Percentiles rank a stretch among this genome's conserved stretches.
Conservation (phyloP, 345 rosid genomes). For the Populus davidiana region DNA sequence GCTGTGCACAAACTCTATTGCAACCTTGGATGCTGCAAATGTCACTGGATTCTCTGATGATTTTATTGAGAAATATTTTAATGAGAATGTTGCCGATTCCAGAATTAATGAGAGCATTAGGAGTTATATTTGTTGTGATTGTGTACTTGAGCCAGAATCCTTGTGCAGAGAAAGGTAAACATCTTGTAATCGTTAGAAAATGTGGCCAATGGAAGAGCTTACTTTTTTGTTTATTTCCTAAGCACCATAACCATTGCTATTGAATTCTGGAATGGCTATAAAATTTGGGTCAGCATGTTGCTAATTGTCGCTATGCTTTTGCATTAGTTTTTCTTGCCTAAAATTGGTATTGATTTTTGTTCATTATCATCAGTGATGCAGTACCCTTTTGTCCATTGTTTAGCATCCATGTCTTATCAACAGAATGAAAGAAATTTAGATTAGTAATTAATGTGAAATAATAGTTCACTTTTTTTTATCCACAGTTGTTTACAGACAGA, state of each 20-base stretch:
- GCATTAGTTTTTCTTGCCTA: background rate
- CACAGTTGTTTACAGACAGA: background rate
- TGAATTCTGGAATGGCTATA: background rate
- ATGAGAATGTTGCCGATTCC: slow-evolving; percentile 52
- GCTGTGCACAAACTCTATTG: slow-evolving; percentile 1
- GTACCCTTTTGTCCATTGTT: background rate
- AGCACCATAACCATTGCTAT: background rate
- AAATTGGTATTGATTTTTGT: background rate
- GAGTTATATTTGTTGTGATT: slow-evolving; percentile 55
- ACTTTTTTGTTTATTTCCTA: background rate
- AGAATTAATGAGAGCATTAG: slow-evolving; percentile 57
- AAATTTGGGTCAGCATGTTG: background rate
- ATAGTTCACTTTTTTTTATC: background rate
- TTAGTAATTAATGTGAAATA: background rate
- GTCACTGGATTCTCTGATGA: slow-evolving; percentile 36
- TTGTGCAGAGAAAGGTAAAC: slow-evolving; percentile 53
- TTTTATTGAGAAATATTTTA: slow-evolving; percentile 61
- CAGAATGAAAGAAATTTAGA: background rate
- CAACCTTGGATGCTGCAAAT: slow-evolving; percentile 13
- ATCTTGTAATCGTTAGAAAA: background rate
- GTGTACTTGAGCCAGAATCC: slow-evolving; percentile 63
- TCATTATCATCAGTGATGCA: background rate
- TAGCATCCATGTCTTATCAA: background rate
- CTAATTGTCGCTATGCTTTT: background rate
- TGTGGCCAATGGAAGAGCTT: background rate